Conservation (phyloP, 1,284 basidiomycete genomes). For the Sanghuangporus baumii region DNA sequence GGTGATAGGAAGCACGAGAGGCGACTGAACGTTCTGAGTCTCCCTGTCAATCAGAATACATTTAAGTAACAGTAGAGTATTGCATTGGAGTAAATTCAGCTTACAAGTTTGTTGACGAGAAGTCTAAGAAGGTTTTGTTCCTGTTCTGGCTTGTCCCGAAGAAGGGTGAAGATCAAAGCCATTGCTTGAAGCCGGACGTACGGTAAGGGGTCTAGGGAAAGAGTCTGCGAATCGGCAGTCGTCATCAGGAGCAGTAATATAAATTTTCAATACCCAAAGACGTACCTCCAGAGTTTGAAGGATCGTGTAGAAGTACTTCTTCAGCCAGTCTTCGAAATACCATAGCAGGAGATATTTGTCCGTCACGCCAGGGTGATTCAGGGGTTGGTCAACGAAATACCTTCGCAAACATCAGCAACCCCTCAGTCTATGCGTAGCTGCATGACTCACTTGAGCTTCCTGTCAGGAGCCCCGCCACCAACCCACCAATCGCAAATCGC, state of each 20-base stretch:
- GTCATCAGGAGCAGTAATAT: too few relatives aligned
- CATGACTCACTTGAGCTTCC: conserved; percentile 72
- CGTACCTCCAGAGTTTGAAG: conserved; percentile 87
- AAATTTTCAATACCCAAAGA: too few relatives aligned
- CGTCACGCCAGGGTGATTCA: conserved; percentile 61
- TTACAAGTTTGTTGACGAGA: conserved; percentile 89
- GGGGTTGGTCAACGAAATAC: conserved; percentile 90
- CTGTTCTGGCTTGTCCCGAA: conserved; percentile 92
- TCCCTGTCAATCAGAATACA: conserved; percentile 62
- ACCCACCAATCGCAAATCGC: conserved; percentile 98
- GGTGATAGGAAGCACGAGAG: conserved; percentile 84
- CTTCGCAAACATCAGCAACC: conserved; percentile 32
- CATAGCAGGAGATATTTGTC: conserved; percentile 77
- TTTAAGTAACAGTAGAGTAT: background rate
- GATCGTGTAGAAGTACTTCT: conserved; percentile 93
- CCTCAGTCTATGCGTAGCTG: background rate
- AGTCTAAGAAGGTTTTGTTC: conserved; percentile 93
- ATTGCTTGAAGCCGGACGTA: conserved; percentile 86
- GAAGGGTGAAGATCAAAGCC: conserved; percentile 69
- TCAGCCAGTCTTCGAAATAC: conserved; percentile 97
- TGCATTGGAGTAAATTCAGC: conserved; percentile 21
- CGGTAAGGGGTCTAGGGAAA: conserved; percentile 83
- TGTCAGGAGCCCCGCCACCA: conserved; percentile 76
- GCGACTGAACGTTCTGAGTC: conserved; percentile 88
- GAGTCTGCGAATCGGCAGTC: conserved; percentile 44